These are phyloP conservation scores for Geosiphon pyriformis DNA, from an alignment of 192 early-diverging fungal species.

Conservation along the genomic window DNA sequence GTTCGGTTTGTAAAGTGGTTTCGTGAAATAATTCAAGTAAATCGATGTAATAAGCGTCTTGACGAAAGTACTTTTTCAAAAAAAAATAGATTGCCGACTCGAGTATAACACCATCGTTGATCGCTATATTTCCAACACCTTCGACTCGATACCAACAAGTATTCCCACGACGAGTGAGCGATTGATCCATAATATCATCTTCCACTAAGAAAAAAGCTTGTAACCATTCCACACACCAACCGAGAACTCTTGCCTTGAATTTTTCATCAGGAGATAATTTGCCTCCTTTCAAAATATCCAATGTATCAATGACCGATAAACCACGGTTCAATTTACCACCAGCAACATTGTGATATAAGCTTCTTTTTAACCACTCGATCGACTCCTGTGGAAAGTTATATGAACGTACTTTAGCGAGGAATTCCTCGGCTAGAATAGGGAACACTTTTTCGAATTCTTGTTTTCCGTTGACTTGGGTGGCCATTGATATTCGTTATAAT, in stretches of 20 bases:
- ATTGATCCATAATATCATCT: slow-evolving; percentile 98
- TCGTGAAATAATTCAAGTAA: slow-evolving; percentile 94
- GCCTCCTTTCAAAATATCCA: slow-evolving; percentile 73
- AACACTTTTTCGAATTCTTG: slow-evolving; percentile 72
- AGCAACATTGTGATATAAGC: slow-evolving; percentile 47
- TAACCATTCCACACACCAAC: slow-evolving; percentile 93
- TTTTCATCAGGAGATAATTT: slow-evolving; percentile 72
- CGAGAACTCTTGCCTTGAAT: slow-evolving; percentile 81
- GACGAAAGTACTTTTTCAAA: slow-evolving; percentile 90
- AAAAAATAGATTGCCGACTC: slow-evolving; percentile 90
- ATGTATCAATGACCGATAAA: slow-evolving; percentile 86
- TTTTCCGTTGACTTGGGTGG: no score
- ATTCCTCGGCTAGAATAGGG: slow-evolving; percentile 65
- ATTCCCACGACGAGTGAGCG: slow-evolving; percentile 92
- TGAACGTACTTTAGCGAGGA: slow-evolving; percentile 63
- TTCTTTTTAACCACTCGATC: slow-evolving; percentile 58
- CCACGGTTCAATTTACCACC: slow-evolving; percentile 98
- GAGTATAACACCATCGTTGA: slow-evolving; percentile 95
- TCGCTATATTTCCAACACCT: slow-evolving; percentile 82
- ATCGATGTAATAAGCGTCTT: slow-evolving; percentile 81
- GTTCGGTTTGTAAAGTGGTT: slow-evolving; percentile 92
- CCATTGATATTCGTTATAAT: no score
- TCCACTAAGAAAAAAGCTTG: slow-evolving; percentile 98
- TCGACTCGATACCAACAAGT: slow-evolving; percentile 93
- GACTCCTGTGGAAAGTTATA: slow-evolving; percentile 67